Evolutionary conservation across 345 rosid species (phyloP), one percentile per base, ranked within the genome.

Genomic region (Dipteronia dyeriana): DNA sequence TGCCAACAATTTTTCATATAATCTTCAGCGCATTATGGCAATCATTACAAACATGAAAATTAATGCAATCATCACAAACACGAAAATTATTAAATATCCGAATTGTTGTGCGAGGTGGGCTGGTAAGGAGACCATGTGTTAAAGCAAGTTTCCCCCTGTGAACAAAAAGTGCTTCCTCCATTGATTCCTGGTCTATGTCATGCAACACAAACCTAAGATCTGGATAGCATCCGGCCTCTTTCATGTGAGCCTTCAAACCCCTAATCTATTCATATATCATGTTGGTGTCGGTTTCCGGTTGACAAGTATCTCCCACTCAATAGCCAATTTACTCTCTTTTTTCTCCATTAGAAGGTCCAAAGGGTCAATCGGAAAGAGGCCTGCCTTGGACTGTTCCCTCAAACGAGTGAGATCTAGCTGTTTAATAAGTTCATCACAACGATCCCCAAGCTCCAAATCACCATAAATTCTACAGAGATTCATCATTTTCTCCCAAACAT

Each of bases 81-180:
- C 94, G 96, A 29, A 93, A 92, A 78, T 91, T 93, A 85, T 95
- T 92, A 0, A 93, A 79, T 51, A 95, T 80, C 41, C 89, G 90
- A 73, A 95, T 78, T 1, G 85, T 60, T 2, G 83, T 31, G 25
- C 98, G 92, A 10, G 92, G 92, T 51, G 94, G 77, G 25, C 79
- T 73, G 67, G 77, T 90, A 45, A 95, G 87, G 71, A 93, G 83
- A 57, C 86, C 96, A 34, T 90, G 87, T 66, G 97, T 91, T 64
- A 89, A 84, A 53, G 99, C 99, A 76, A 87, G 88, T 71, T 94
- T 93, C 86, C 93, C 99, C 39, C 95, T 93, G 82, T 93, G 98
- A 70, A 88, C 84, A 87, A 90, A 94, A 74, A 93, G 89, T 26
- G 96, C 94, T 1, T 90, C 89, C 83, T 95, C 99, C 86, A 91